Percentiles rank a stretch among this genome's conserved stretches.
phyloP scores from a whole-genome alignment of 2,329 filamentous ascomycete species.

The Apiospora pterosperma region DNA sequence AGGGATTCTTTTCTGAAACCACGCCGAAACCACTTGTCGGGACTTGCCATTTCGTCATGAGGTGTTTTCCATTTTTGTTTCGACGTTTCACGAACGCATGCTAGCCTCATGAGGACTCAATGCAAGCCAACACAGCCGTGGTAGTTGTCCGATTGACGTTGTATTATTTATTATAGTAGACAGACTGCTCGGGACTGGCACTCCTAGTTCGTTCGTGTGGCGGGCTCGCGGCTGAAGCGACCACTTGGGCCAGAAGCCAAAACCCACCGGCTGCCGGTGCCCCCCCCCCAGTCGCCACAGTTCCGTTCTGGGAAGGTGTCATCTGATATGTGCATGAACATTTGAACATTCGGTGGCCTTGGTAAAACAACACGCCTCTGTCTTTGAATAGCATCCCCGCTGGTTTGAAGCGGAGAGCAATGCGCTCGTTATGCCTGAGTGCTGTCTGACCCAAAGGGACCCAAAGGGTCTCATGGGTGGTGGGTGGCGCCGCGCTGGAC shows the following conservation, averaged over 20 bases:
- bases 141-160: no score
- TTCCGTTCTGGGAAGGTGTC: not conserved
- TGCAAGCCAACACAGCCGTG: not conserved
- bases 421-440: not conserved
- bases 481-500: not conserved
- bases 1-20: not conserved
- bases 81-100: not conserved
- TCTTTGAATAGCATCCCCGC: not conserved
- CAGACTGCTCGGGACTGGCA: no score
- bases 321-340: conserved; percentile 1
- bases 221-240: not conserved
- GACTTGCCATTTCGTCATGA: not conserved
- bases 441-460: not conserved
- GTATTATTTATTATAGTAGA: no score
- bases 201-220: not conserved
- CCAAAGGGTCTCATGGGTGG: not conserved
- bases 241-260: not conserved
- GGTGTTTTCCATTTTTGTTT: conserved; percentile 1
- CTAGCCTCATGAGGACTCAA: not conserved
- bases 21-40: not conserved
- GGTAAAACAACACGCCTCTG: not conserved
- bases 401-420: not conserved
- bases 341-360: not conserved
- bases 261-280: not conserved
- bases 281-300: not conserved